Evolutionary conservation across 108 stramenopile genomes (phyloP).

Genomic region (Parietichytrium sp.): DNA sequence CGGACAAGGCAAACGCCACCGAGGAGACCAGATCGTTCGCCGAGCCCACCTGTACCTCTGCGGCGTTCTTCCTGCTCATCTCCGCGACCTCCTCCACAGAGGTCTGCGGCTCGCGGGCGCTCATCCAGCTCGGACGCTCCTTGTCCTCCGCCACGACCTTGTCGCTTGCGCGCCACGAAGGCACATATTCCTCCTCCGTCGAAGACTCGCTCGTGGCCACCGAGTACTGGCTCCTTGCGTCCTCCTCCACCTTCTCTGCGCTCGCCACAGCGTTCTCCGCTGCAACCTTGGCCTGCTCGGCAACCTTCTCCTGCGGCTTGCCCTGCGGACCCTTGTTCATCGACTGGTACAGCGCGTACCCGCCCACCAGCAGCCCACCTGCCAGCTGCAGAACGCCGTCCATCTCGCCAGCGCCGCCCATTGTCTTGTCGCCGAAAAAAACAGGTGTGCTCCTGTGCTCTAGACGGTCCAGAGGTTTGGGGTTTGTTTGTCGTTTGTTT

Average conservation of each 20-base stretch:
- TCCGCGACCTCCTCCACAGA: neutral
- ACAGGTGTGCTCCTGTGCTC: too few species aligned
- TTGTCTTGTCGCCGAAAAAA: too few species aligned
- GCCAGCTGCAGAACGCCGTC: constrained; percentile 32
- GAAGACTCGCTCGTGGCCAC: neutral
- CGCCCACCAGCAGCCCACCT: constrained; percentile 18
- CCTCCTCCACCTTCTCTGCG: neutral
- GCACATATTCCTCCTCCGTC: neutral
- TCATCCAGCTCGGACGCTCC: constrained; percentile 39
- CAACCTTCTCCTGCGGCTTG: too few species aligned
- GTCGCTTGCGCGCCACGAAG: neutral
- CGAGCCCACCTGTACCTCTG: neutral
- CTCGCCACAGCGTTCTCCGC: neutral
- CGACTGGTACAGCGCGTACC: constrained; percentile 36
- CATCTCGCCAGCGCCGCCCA: too few species aligned
- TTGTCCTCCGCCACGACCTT: too few species aligned
- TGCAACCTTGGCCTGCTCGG: neutral
- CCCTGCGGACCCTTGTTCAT: too few species aligned
- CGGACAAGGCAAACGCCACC: constrained; percentile 2
- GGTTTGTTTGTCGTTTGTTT: too few species aligned
- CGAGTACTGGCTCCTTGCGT: neutral
- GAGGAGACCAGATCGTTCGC: neutral
- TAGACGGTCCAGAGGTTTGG: too few species aligned
- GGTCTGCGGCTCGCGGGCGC: constrained; percentile 28
- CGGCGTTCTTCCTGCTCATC: neutral